These are phyloP conservation scores for Corymbia citriodora DNA, from an alignment of 441 rosid genomes.

Conservation along the genomic window DNA sequence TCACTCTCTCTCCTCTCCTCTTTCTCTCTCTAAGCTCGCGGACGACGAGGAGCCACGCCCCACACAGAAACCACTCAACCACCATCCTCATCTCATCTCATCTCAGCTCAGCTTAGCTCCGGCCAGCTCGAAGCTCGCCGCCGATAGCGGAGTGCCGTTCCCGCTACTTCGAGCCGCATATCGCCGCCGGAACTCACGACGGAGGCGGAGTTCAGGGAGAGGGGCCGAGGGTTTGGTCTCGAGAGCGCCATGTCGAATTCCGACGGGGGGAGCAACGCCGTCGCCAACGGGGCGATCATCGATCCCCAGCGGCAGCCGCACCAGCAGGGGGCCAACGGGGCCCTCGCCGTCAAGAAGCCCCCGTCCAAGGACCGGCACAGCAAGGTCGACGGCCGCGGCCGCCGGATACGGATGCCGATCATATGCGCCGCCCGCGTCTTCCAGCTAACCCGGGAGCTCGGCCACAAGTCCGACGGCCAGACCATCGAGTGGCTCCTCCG, in stretches of 20 bases:
- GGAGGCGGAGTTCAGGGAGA: not conserved
- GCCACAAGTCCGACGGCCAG: slow-evolving; percentile 94
- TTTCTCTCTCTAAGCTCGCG: not conserved
- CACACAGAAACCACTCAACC: not conserved
- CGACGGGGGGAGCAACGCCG: slow-evolving; percentile 26
- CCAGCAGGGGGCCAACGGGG: slow-evolving; percentile 31
- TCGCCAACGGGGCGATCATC: slow-evolving; percentile 27
- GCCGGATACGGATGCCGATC: slow-evolving; percentile 94
- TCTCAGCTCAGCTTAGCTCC: not conserved
- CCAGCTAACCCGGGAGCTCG: slow-evolving; percentile 87
- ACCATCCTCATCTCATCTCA: not conserved
- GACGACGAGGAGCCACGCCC: not conserved
- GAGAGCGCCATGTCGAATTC: slow-evolving; percentile 42
- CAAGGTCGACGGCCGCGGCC: slow-evolving; percentile 89
- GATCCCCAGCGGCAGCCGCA: slow-evolving; percentile 36
- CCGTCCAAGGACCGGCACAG: slow-evolving; percentile 95
- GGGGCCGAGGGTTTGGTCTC: not conserved
- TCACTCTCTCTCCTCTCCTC: not conserved
- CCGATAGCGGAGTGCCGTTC: not conserved
- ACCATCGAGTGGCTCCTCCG: slow-evolving; percentile 96
- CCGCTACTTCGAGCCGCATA: not conserved
- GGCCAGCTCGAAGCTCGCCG: not conserved
- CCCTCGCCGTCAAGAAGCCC: slow-evolving; percentile 60
- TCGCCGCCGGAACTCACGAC: not conserved
- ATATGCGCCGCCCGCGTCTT: slow-evolving; percentile 94